Base-by-base conservation (phyloP, 1,139 yeast genomes). In the Pichia sp. region DNA sequence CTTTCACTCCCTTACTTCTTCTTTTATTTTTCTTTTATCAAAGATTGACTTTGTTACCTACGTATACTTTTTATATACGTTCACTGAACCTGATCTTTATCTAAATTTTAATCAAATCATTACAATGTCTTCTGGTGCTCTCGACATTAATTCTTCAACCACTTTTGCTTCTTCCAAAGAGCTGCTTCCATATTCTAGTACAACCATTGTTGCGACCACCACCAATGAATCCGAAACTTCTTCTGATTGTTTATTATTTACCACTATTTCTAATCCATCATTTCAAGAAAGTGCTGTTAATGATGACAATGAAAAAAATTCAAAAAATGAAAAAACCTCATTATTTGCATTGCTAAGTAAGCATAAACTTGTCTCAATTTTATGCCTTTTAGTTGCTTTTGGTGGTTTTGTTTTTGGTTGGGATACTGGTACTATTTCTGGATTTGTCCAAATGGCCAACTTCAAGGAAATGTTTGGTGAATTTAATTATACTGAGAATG, bases 381-480 rank as follows among this genome's bases (percentile, higher is more conserved):
- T 51, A 8, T 50, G 52, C 38, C 28, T 48, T 5, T 38, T 50
- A 21, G 51, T 50, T 32, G 49, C 85, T 45, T 76, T 78, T 54
- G 85, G 82, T 63, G 86, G 86, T 53, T 69, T 78, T 55, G 75
- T 80, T 45, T 80, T 71, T 59, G 88, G 88, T 47, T 80, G 79
- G 73, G 88, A 80, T 63, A 79, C 87, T 22, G 88, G 88, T 63
- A 78, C 86, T 50, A 80, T 81, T 55, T 74, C 83, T 32, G 94
- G 94, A 52, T 78, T 82, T 56, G 71, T 82, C 56, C 80, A 78
- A 54, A 80, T 80, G 84, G 61, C 72, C 3, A 76, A 75, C 52
- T 86, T 79, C 57, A 67, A 64, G 42, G 54, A 60, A 35, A 66
- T 72, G 46, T 82, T 81, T 52, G 78, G 77, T 41, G 70, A 72